A percentile compares a stretch with the other conserved stretches of the same genome.
Evolutionary conservation across 1,284 basidiomycete genomes (phyloP).

Genomic region (Lignosus rhinocerotis): DNA sequence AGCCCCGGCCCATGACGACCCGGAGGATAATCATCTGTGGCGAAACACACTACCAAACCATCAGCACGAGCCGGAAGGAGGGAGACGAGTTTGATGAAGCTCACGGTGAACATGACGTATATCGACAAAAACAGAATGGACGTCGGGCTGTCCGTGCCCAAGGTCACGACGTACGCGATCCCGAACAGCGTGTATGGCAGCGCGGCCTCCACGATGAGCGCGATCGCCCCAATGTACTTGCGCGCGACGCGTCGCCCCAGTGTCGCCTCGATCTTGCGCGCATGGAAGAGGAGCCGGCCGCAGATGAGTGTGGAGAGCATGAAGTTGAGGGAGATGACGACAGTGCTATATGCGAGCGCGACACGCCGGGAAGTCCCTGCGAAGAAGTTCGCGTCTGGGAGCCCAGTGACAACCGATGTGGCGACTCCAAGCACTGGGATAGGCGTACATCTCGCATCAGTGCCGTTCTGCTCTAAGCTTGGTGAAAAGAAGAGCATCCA

Average conservation of each 20-base stretch:
- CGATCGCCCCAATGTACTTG: constrained; percentile 12
- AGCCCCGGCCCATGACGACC: constrained; percentile 14
- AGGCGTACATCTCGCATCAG: too few species aligned
- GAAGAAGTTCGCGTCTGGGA: constrained; percentile 13
- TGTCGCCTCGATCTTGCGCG: constrained; percentile 1
- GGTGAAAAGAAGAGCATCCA: too few species aligned
- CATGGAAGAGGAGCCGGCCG: constrained; percentile 10
- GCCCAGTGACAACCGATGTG: constrained; percentile 11
- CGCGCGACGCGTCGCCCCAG: constrained; percentile 2
- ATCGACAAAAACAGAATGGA: constrained; percentile 14
- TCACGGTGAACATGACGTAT: constrained; percentile 22
- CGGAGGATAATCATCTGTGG: constrained; percentile 23
- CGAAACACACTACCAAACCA: constrained; percentile 11
- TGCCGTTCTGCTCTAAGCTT: too few species aligned
- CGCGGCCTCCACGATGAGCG: constrained; percentile 15
- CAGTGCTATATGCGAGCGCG: constrained; percentile 10
- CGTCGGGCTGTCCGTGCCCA: constrained; percentile 11
- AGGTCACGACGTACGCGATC: constrained; percentile 14
- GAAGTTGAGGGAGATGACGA: constrained; percentile 13
- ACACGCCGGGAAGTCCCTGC: constrained; percentile 5
- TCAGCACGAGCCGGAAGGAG: constrained; percentile 4
- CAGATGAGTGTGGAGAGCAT: constrained; percentile 12
- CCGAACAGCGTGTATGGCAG: constrained; percentile 15
- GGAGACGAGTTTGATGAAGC: neutral
- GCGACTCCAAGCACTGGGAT: constrained; percentile 11